phyloP scores from a whole-genome alignment of 352 stramenopile genomes.

The Pythium dissotocum region DNA sequence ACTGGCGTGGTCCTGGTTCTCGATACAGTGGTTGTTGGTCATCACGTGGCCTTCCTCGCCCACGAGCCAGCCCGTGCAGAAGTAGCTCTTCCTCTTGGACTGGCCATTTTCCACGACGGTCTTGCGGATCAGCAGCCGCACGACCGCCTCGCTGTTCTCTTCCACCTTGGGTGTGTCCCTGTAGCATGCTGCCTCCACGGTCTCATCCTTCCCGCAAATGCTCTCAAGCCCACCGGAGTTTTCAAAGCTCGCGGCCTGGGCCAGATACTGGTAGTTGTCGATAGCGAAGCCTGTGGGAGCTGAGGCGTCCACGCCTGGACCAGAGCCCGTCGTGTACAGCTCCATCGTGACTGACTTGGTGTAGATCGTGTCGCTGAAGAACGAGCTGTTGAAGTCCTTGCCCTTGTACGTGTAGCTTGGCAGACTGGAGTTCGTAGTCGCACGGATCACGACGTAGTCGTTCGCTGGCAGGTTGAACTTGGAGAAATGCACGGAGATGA shows the following conservation, averaged over 20 bases:
- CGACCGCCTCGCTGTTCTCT: not conserved
- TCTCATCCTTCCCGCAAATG: not conserved
- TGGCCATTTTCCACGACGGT: not conserved
- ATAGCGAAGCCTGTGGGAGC: not conserved
- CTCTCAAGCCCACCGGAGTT: not conserved
- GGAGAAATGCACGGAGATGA: slow-evolving; percentile 62
- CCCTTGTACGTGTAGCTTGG: slow-evolving; percentile 41
- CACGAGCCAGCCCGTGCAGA: slow-evolving; percentile 24
- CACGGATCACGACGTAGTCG: slow-evolving; percentile 53
- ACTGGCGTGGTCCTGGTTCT: not conserved
- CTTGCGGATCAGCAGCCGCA: not conserved
- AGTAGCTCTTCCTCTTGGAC: not conserved
- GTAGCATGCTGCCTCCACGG: not conserved
- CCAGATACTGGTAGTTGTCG: slow-evolving; percentile 7
- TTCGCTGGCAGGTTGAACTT: slow-evolving; percentile 53
- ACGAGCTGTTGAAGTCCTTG: slow-evolving; percentile 19
- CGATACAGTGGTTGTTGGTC: slow-evolving; percentile 44
- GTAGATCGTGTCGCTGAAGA: slow-evolving; percentile 42
- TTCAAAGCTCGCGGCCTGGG: slow-evolving; percentile 3
- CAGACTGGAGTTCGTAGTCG: slow-evolving; percentile 25
- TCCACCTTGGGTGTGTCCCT: not conserved
- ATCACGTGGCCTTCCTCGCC: slow-evolving; percentile 38
- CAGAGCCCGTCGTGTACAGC: slow-evolving; percentile 35
- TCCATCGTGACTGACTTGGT: slow-evolving; percentile 44
- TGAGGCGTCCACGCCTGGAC: not conserved